Evolutionary conservation across 2,329 filamentous ascomycete genomes (phyloP), one percentile per base, ranked within the genome.

Genomic region (Colletotrichum chlorophyti): DNA sequence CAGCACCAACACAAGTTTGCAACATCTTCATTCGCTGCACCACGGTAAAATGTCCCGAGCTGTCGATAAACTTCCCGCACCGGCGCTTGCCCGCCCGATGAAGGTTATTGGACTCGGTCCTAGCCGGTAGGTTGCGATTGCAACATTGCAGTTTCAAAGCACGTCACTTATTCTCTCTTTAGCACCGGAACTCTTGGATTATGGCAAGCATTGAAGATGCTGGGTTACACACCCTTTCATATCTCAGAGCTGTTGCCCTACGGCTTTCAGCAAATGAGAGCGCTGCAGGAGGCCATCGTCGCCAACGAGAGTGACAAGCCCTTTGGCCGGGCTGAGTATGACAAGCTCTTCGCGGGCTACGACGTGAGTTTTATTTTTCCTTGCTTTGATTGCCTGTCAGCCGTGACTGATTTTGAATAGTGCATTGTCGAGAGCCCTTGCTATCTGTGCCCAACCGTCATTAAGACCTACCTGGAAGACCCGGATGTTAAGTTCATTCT

Each of bases 291-390:
- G 29, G 72, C 68, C 5, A 68, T 19, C 57, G 62, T 41, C 64
- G 67, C 61, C 31, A 65, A 15, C 66, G 65, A 34, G 65, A 70
- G 42, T 6, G 50, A 49, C 9, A 38, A 59, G 21, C 70, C 66
- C 6, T 75, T 74, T 49, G 67, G 65, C 34, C 68, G 70, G 15
- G 64, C 63, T 10, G 74, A 76, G 37, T 76, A 74, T 40, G 74
- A 76, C 58, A 76, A 75, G 62, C 75, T 73, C 68, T 70, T 75
- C 23, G 71, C 70, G 23, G 66, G 72, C 19, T 74, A 74, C 40
- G 72, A 75, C 53, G 74, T 59, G 15, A 38, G 54, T 38, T 9
- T 5, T 6, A 4, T 3, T 2, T 15, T 1, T n/a, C 10, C 4
- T 11, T 10, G 14, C 10, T 17, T 10, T 0, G 1, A 27, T 10